These are phyloP conservation scores for Russula foetens DNA, from an alignment of 768 basidiomycete genomes.

Conservation along the genomic window DNA sequence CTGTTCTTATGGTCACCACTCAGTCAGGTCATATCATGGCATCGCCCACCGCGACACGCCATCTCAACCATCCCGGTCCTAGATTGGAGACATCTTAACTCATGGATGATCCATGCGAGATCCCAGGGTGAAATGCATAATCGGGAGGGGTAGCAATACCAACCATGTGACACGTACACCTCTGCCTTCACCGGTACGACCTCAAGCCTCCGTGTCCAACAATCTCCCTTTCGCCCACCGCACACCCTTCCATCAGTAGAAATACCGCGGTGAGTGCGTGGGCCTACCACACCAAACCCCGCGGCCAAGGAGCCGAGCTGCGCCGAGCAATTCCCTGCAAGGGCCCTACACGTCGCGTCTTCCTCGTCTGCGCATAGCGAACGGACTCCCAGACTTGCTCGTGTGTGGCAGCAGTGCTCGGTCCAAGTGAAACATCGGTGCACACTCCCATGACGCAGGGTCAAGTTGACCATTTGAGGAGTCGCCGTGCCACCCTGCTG, in stretches of 20 bases:
- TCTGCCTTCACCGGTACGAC: constrained; percentile 20
- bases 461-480: constrained; percentile 71
- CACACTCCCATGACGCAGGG: constrained; percentile 40
- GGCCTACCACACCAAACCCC: constrained; percentile 65
- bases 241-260: constrained; percentile 74
- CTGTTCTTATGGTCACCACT: too few relatives aligned
- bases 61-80: too few relatives aligned
- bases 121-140: neutral
- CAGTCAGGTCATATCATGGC: too few relatives aligned
- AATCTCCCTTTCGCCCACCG: constrained; percentile 58
- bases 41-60: too few relatives aligned
- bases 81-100: too few relatives aligned
- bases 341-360: constrained; percentile 32
- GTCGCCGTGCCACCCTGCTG: constrained; percentile 33
- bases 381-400: constrained; percentile 42
- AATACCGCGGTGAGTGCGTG: constrained; percentile 63
- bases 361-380: constrained; percentile 30
- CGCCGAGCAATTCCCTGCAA: constrained; percentile 42
- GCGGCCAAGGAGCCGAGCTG: constrained; percentile 28
- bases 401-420: constrained; percentile 48
- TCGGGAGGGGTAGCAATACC: neutral
- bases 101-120: too few relatives aligned
- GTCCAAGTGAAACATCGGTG: constrained; percentile 54
- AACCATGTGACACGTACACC: constrained; percentile 16
- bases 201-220: constrained; percentile 26